Percentiles rank a stretch among this genome's conserved stretches.
These are phyloP conservation scores for Vitis hybrid DNA, from an alignment of 177 flowering plant genomes.

Conservation along the genomic window DNA sequence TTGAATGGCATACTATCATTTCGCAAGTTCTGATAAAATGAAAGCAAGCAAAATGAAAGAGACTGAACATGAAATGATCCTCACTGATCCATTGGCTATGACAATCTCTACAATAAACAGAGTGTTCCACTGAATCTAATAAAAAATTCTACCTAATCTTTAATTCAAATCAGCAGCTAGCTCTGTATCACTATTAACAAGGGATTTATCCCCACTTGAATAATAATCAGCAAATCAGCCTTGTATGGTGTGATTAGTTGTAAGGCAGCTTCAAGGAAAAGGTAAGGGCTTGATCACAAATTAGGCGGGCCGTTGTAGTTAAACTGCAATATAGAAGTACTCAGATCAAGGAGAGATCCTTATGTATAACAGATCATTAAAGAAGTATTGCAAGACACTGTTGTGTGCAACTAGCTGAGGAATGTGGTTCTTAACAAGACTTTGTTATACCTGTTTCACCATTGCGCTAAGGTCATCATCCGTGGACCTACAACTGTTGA, in stretches of 20 bases:
- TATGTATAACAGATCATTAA: background rate
- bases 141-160: too few species aligned
- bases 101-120: too few species aligned
- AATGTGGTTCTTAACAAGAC: too few species aligned
- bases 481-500: background rate
- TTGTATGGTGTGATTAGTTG: background rate
- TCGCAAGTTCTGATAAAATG: too few species aligned
- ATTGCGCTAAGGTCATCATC: slow-evolving; percentile 26
- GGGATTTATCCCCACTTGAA: background rate
- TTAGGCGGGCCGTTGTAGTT: background rate
- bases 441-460: slow-evolving; percentile 17
- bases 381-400: background rate
- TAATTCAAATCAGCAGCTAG: too few species aligned
- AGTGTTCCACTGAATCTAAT: too few species aligned
- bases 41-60: too few species aligned
- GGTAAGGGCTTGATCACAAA: background rate
- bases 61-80: too few species aligned
- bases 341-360: background rate
- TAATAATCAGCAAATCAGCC: background rate
- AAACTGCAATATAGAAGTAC: slow-evolving; percentile 3
- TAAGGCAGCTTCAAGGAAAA: too few species aligned
- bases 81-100: too few species aligned
- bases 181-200: background rate
- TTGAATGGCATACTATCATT: too few species aligned
- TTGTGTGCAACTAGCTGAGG: too few species aligned